Conservation (phyloP, 768 basidiomycete genomes). For the Suillus weaverae region DNA sequence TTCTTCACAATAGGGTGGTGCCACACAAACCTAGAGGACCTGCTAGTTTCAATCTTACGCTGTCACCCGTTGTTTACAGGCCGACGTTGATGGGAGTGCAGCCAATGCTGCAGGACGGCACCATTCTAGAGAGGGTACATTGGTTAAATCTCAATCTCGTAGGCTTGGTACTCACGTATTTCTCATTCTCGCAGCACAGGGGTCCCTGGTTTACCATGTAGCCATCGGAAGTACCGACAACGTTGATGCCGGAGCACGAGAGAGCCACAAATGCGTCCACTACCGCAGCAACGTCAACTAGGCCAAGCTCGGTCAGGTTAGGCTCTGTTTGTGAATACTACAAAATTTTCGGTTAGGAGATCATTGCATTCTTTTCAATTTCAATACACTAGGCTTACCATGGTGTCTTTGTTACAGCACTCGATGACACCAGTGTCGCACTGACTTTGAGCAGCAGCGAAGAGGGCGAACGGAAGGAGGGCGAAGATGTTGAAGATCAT, state of each 20-base stretch:
- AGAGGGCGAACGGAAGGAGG: background rate
- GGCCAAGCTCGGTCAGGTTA: background rate
- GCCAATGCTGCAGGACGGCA: background rate
- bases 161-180: slow-evolving; percentile 1
- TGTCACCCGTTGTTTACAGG: background rate
- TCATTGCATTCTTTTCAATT: background rate
- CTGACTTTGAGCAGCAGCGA: background rate
- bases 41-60: background rate
- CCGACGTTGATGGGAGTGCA: background rate
- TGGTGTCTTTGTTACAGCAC: background rate
- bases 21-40: background rate
- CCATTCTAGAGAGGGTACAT: background rate
- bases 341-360: background rate
- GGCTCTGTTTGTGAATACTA: background rate
- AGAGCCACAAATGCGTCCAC: background rate
- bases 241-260: background rate
- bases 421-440: slow-evolving; percentile 2
- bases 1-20: background rate
- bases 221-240: background rate
- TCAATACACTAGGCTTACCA: background rate
- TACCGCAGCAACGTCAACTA: background rate
- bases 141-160: background rate
- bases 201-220: background rate
- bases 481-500: background rate
- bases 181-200: slow-evolving; percentile 3